phyloP scores from a whole-genome alignment of 331 rosid species.

The Quercus tomentella region DNA sequence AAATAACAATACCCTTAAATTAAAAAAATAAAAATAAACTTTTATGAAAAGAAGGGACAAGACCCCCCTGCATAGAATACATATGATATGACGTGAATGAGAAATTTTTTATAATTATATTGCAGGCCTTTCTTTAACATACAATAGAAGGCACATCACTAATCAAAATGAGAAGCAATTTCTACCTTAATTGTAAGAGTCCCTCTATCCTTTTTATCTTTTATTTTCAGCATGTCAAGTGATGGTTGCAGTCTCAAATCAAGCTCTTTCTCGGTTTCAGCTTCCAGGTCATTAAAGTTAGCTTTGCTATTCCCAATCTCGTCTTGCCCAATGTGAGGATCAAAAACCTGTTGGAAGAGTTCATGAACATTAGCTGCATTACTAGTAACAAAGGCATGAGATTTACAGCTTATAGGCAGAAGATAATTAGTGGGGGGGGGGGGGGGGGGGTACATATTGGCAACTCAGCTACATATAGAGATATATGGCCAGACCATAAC shows the following conservation, averaged over 20 bases:
- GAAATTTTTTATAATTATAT: not conserved
- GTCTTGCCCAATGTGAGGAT: slow-evolving; percentile 87
- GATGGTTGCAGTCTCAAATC: slow-evolving; percentile 71
- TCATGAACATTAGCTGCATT: slow-evolving; percentile 10
- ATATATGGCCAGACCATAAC: not conserved
- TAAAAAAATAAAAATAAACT: not conserved
- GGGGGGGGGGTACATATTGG: not conserved
- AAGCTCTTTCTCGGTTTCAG: slow-evolving; percentile 49
- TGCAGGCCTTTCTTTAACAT: not conserved
- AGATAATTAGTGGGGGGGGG: no score
- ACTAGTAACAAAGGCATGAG: slow-evolving; percentile 1
- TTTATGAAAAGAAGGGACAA: not conserved
- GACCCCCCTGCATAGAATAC: not conserved
- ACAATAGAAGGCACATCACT: not conserved
- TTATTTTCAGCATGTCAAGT: slow-evolving; percentile 76
- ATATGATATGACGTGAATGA: no score
- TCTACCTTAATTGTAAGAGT: slow-evolving; percentile 63
- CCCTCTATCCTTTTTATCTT: slow-evolving; percentile 95
- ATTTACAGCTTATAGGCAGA: not conserved
- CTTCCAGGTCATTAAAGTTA: slow-evolving; percentile 64
- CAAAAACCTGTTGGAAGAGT: slow-evolving; percentile 69
- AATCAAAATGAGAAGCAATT: not conserved
- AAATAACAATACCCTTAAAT: not conserved
- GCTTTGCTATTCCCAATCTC: slow-evolving; percentile 62
- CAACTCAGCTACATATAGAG: not conserved